Evolutionary conservation across 2,329 filamentous ascomycete genomes (phyloP).

Genomic region (Sporothrix pseudoabietina): DNA sequence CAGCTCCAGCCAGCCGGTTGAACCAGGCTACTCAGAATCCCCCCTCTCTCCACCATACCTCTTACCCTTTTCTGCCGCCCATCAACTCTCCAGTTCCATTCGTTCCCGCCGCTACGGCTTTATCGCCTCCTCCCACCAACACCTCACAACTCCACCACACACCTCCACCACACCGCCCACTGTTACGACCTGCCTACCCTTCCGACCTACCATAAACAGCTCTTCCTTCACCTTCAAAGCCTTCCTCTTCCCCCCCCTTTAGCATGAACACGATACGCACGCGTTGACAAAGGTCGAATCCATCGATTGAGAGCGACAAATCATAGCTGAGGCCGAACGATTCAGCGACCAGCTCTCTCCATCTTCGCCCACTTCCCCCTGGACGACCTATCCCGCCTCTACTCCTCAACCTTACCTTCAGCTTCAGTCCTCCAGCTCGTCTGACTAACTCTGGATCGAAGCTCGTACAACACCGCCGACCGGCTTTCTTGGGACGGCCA

Average conservation of each 20-base stretch:
- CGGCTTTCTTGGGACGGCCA: not conserved
- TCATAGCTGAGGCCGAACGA: not conserved
- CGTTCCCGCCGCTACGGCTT: constrained; percentile 23
- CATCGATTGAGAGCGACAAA: constrained; percentile 11
- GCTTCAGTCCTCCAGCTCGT: not conserved
- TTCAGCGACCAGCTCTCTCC: not conserved
- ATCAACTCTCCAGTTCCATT: constrained; percentile 11
- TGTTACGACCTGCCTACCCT: not conserved
- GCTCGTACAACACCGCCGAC: not conserved
- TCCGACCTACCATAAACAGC: not conserved
- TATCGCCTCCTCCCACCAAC: constrained; percentile 19
- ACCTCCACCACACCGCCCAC: constrained; percentile 21
- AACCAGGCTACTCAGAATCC: not conserved
- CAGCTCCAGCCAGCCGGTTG: not conserved
- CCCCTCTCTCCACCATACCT: not conserved
- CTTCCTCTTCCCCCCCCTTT: not conserved
- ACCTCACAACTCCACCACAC: not conserved
- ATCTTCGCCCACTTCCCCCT: not conserved
- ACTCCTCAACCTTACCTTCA: not conserved
- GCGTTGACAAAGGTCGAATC: not conserved
- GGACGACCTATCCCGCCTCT: not conserved
- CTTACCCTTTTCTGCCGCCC: constrained; percentile 1
- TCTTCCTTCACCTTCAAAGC: constrained; percentile 4
- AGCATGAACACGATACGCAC: constrained; percentile 24
- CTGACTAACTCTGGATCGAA: not conserved